Evolutionary conservation across 345 rosid species (phyloP), one percentile per base, ranked within the genome.

Genomic region (Jatropha curcas): DNA sequence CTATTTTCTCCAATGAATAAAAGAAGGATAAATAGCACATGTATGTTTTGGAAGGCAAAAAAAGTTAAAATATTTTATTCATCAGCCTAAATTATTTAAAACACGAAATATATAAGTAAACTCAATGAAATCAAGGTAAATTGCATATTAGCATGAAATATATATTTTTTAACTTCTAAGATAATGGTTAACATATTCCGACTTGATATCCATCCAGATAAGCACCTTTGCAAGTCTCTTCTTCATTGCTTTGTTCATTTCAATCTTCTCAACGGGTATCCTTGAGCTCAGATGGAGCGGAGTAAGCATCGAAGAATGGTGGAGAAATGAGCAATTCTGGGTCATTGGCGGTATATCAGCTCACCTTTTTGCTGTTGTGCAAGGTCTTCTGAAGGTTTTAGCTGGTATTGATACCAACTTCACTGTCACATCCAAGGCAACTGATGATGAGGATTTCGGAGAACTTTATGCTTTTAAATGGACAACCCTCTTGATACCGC

Each of bases 291-390:
- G 96, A 71, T 92, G 98, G 98, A 95, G 99, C 28, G 99, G 99
- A 72, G 97, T 95, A 68, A 90, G 98, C 89, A 92, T 95, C 4
- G 98, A 92, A 75, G 97, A 95, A 82, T 94, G 97, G 98, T 94
- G 98, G 97, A 90, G 98, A 78, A 94, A 94, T 27, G 96, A 92
- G 82, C 98, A 95, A 76, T 95, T 92, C 77, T 92, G 98, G 94
- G 98, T 95, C 73, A 95, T 92, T 46, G 99, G 98, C 50, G 98
- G 98, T 50, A 84, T 95, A 68, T 95, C 97, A 20, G 99, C 98
- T 51, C 98, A 95, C 80, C 91, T 95, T 37, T 89, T 95, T 31
- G 98, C 99, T 0, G 98, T 92, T 48, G 85, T 92, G 56, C 97
- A 89, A 84, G 98, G 98, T 74, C 88, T 89, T 30, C 79, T 89